phyloP scores from a whole-genome alignment of 345 rosid species.

The Lumnitzera racemosa region DNA sequence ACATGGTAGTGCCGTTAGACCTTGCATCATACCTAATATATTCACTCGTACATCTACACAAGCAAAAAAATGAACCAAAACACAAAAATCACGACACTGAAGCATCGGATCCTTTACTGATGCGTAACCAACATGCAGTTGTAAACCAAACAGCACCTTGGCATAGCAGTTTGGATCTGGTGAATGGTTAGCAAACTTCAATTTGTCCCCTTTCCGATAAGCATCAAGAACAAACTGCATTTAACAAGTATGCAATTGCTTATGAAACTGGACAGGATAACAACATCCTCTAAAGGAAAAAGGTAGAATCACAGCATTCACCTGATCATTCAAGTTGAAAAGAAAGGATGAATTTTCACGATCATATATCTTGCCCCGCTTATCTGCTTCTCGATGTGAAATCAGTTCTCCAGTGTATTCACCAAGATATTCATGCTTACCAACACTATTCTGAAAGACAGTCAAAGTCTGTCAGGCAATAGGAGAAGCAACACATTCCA shows the following conservation, averaged over 20 bases:
- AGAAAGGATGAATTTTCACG: constrained; percentile 98
- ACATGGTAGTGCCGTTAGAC: background rate
- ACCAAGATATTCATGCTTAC: constrained; percentile 94
- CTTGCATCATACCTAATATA: background rate
- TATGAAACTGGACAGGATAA: background rate
- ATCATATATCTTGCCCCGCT: constrained; percentile 97
- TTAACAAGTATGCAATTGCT: constrained; percentile 2
- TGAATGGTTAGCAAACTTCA: constrained; percentile 94
- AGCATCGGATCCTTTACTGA: background rate
- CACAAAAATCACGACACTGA: background rate
- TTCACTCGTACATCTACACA: background rate
- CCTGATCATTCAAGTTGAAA: constrained; percentile 98
- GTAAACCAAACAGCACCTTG: constrained; percentile 42
- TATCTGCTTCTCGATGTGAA: constrained; percentile 97
- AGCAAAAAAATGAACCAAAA: background rate
- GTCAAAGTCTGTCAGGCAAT: background rate
- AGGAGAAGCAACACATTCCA: too few relatives aligned
- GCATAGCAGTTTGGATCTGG: constrained; percentile 99
- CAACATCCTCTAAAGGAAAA: background rate
- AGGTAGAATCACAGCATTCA: constrained; percentile 14
- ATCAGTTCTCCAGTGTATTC: constrained; percentile 99
- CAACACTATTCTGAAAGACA: constrained; percentile 72
- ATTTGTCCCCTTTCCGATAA: constrained; percentile 92
- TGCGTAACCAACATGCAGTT: background rate
- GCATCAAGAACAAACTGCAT: constrained; percentile 98